These are phyloP conservation scores for Pseudoturritis turrita DNA, from an alignment of 345 rosid species.

Conservation along the genomic window DNA sequence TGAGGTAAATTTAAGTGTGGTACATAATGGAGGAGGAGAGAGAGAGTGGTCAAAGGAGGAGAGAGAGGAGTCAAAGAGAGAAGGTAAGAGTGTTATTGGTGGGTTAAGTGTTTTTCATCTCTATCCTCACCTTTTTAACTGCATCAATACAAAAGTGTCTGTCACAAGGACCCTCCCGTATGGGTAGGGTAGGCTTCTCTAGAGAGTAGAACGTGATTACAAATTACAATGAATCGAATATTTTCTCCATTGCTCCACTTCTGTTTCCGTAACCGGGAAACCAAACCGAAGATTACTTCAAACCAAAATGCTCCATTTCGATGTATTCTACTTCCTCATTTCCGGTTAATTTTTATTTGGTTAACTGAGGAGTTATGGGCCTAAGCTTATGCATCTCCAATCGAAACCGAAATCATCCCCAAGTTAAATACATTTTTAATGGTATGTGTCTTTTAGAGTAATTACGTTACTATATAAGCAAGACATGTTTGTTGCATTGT, in stretches of 20 bases:
- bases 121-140: neutral
- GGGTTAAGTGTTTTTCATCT: neutral
- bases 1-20: neutral
- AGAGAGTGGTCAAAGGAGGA: neutral
- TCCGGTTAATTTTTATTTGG: no score
- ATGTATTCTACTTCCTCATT: neutral
- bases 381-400: no score
- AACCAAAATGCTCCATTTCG: neutral
- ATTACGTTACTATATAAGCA: no score
- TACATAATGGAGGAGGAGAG: neutral
- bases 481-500: no score
- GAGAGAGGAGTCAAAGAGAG: neutral
- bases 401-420: no score
- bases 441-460: no score
- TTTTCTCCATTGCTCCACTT: neutral
- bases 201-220: neutral
- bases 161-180: slow-evolving; percentile 3
- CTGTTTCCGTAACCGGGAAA: neutral
- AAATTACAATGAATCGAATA: neutral
- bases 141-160: slow-evolving; percentile 8
- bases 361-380: no score
- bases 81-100: neutral
- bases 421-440: no score
- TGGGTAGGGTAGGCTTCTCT: neutral
- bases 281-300: neutral